Percentiles rank a stretch among this genome's conserved stretches.
phyloP scores from a whole-genome alignment of 257 asterid genomes.

The Apocynum venetum region DNA sequence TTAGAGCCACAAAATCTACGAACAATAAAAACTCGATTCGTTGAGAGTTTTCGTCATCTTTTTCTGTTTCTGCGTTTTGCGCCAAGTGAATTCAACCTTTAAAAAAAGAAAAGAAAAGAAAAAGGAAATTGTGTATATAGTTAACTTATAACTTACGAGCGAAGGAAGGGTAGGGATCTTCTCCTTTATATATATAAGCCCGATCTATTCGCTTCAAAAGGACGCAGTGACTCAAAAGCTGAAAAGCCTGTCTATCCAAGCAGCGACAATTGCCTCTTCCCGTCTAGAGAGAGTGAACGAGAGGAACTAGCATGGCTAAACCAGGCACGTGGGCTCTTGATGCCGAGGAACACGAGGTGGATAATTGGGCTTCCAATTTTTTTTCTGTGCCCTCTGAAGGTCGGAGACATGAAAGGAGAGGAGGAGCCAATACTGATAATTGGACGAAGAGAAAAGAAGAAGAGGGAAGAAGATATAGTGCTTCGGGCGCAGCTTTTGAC shows the following conservation, averaged over 20 bases:
- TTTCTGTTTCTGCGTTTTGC: too few species aligned
- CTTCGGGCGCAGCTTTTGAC: conserved; percentile 60
- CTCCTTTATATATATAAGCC: not conserved
- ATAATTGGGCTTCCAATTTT: conserved; percentile 77
- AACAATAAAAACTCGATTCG: too few species aligned
- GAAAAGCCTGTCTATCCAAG: conserved; percentile 37
- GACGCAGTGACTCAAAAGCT: conserved; percentile 32
- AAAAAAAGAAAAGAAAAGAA: too few species aligned
- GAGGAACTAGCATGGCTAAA: conserved; percentile 56
- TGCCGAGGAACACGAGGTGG: conserved; percentile 78
- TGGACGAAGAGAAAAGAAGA: conserved; percentile 77
- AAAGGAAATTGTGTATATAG: too few species aligned
- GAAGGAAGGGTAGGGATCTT: too few species aligned
- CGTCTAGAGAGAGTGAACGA: not conserved
- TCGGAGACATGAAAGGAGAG: conserved; percentile 55
- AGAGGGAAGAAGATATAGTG: conserved; percentile 41
- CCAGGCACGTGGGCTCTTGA: conserved; percentile 98
- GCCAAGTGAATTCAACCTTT: too few species aligned
- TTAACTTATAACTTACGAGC: too few species aligned
- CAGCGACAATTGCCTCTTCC: not conserved
- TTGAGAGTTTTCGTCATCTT: too few species aligned
- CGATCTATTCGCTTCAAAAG: conserved; percentile 25
- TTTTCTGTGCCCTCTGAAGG: conserved; percentile 64
- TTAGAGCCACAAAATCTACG: too few species aligned
- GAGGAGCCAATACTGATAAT: conserved; percentile 57